Conservation (phyloP, 2,329 filamentous ascomycete genomes). For the Sporothrix humicola region DNA sequence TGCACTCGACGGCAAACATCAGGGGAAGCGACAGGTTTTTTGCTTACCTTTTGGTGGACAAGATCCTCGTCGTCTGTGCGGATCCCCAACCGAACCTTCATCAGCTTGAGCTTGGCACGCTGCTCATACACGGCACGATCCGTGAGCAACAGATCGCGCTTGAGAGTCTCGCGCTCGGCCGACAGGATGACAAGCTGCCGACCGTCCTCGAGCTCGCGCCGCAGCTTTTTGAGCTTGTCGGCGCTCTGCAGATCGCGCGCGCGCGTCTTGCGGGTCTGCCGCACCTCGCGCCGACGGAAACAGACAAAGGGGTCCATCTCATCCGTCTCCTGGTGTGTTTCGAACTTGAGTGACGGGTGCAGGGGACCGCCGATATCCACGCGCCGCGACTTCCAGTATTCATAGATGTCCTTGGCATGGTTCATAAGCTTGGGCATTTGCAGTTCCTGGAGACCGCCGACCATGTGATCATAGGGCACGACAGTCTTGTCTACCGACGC, state of each 20-base stretch:
- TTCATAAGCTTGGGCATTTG: conserved; percentile 56
- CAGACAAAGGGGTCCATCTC: conserved; percentile 98
- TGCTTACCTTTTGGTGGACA: conserved; percentile 85
- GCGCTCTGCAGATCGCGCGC: conserved; percentile 91
- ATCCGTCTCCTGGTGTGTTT: conserved; percentile 91
- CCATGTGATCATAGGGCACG: conserved; percentile 77
- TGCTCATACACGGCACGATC: conserved; percentile 84
- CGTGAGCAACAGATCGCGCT: conserved; percentile 75
- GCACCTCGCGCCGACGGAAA: conserved; percentile 92
- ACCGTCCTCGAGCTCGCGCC: conserved; percentile 88
- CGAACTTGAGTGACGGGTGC: conserved; percentile 84
- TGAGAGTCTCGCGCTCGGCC: conserved; percentile 77
- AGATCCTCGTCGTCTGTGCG: conserved; percentile 93
- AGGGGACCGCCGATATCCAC: conserved; percentile 71
- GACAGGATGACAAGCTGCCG: conserved; percentile 79
- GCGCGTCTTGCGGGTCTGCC: conserved; percentile 92
- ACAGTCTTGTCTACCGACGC: conserved; percentile 88
- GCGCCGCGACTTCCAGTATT: conserved; percentile 82
- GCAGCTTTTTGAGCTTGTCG: conserved; percentile 90
- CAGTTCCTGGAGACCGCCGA: conserved; percentile 65
- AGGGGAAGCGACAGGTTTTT: neutral
- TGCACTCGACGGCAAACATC: neutral
- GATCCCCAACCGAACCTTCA: conserved; percentile 86
- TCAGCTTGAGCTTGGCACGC: conserved; percentile 79
- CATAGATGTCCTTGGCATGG: conserved; percentile 79